Evolutionary conservation across 2,329 filamentous ascomycete species (phyloP).

Genomic region (Hymenoscyphus repandus): DNA sequence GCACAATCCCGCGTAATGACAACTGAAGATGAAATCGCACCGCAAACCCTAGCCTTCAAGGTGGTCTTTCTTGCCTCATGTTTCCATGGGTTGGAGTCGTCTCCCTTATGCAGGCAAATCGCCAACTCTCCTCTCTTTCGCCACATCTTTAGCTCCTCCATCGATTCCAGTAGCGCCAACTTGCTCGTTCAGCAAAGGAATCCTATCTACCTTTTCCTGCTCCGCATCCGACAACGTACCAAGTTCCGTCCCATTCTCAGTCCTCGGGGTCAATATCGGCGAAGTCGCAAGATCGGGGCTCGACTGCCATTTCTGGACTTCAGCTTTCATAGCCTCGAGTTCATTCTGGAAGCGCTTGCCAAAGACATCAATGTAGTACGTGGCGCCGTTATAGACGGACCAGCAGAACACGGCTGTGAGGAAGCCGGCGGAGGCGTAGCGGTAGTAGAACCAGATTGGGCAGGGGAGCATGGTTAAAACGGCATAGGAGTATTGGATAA

Average conservation of each 20-base stretch:
- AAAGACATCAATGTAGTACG: conserved; percentile 97
- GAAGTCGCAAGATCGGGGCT: conserved; percentile 44
- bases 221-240: conserved; percentile 15
- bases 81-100: not conserved
- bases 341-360: conserved; percentile 96
- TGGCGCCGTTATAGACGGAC: conserved; percentile 96
- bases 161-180: conserved; percentile 40
- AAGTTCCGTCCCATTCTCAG: conserved; percentile 17
- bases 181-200: conserved; percentile 52
- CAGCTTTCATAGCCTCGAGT: conserved; percentile 78
- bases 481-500: conserved; percentile 90
- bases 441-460: conserved; percentile 89
- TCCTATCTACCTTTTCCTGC: conserved; percentile 41
- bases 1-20: not conserved
- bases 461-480: conserved; percentile 91
- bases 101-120: conserved; percentile 24
- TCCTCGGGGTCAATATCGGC: conserved; percentile 36
- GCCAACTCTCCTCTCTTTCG: conserved; percentile 42
- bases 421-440: conserved; percentile 72
- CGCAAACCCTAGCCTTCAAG: not conserved
- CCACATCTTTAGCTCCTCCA: conserved; percentile 39
- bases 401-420: conserved; percentile 80
- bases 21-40: not conserved
- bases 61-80: not conserved
- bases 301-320: conserved; percentile 84